Conservation (phyloP, 2,329 filamentous ascomycete genomes). For the Diaporthe citrichinensis region DNA sequence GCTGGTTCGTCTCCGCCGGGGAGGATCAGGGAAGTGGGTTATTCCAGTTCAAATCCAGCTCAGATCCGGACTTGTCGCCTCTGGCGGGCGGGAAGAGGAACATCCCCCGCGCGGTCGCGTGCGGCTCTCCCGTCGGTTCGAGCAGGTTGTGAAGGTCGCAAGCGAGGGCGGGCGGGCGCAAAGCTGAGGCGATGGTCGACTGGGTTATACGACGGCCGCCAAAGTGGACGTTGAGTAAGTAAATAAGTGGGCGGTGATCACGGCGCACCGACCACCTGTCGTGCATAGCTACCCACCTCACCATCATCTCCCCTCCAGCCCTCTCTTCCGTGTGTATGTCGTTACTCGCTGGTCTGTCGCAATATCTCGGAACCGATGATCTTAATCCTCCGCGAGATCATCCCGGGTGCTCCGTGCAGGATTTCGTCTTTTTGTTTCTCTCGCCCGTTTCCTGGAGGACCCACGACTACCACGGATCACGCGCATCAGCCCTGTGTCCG, state of each 20-base stretch:
- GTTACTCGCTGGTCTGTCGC: neutral
- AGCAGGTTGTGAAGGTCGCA: neutral
- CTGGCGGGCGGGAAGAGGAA: neutral
- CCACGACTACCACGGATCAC: neutral
- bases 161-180: slow-evolving; percentile 27
- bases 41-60: neutral
- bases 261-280: neutral
- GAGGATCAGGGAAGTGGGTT: slow-evolving; percentile 3
- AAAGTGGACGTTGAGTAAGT: neutral
- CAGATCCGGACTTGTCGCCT: neutral
- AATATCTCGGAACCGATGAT: slow-evolving; percentile 25
- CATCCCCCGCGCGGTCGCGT: slow-evolving; percentile 9
- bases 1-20: neutral
- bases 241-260: neutral
- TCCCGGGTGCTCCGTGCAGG: slow-evolving; percentile 18
- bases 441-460: neutral
- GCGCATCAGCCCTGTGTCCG: neutral
- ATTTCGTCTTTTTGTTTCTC: neutral
- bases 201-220: neutral
- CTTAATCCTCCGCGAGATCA: slow-evolving; percentile 33
- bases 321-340: neutral
- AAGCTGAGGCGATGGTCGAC: slow-evolving; percentile 12
- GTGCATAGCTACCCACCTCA: neutral
- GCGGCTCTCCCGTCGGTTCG: neutral
- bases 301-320: neutral